These are phyloP conservation scores for Psilocybe subaeruginosa DNA, from an alignment of 768 basidiomycete genomes.

Conservation along the genomic window DNA sequence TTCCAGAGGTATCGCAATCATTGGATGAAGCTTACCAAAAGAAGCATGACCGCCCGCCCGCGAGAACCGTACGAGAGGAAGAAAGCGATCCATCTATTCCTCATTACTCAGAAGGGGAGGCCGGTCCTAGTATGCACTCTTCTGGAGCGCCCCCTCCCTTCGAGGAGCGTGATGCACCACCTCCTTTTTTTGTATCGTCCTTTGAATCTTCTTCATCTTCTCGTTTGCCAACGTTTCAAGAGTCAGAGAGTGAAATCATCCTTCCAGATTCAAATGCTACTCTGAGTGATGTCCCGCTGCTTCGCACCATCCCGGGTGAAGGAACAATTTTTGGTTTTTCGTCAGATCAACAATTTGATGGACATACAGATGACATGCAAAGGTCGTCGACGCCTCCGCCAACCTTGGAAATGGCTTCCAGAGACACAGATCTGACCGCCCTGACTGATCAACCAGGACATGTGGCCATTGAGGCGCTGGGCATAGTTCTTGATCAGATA, in stretches of 20 bases:
- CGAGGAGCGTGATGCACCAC: slow-evolving; percentile 82
- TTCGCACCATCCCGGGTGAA: slow-evolving; percentile 63
- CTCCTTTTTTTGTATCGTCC: slow-evolving; percentile 65
- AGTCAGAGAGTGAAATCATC: slow-evolving; percentile 78
- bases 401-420: slow-evolving; percentile 72
- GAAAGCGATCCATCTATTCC: slow-evolving; percentile 65
- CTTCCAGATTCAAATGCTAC: slow-evolving; percentile 52
- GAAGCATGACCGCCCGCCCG: slow-evolving; percentile 84
- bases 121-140: slow-evolving; percentile 74
- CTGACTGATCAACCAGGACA: slow-evolving; percentile 59
- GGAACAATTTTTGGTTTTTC: slow-evolving; percentile 78
- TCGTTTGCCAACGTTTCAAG: slow-evolving; percentile 73
- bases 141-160: slow-evolving; percentile 79
- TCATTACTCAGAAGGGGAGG: slow-evolving; percentile 69
- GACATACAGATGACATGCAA: slow-evolving; percentile 70
- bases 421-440: slow-evolving; percentile 70
- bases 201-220: slow-evolving; percentile 62
- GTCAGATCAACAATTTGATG: slow-evolving; percentile 77
- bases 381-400: slow-evolving; percentile 74
- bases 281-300: slow-evolving; percentile 32
- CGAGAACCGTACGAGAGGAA: slow-evolving; percentile 68
- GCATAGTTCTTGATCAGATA: slow-evolving; percentile 57
- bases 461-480: slow-evolving; percentile 57
- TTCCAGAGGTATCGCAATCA: slow-evolving; percentile 75
- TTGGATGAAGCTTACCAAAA: slow-evolving; percentile 81